phyloP scores from a whole-genome alignment of 2,329 filamentous ascomycete genomes.

The Teratosphaeria viscida region DNA sequence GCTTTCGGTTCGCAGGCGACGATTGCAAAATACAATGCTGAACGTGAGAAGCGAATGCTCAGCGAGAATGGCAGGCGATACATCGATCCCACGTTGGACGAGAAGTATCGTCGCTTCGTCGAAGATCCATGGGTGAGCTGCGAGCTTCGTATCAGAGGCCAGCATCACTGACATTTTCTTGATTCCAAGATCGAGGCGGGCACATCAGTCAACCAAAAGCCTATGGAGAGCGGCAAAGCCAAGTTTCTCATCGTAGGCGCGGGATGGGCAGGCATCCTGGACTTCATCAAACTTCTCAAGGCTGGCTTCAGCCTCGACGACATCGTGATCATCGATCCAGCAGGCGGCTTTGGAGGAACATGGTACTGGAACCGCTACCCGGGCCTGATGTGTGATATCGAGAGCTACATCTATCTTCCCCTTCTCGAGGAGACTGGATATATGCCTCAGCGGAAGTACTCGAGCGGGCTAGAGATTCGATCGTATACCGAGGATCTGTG shows the following conservation, averaged over 20 bases:
- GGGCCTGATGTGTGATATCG: slow-evolving; percentile 45
- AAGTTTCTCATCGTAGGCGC: slow-evolving; percentile 26
- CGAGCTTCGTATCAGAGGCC: background rate
- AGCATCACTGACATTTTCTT: background rate
- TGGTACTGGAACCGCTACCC: slow-evolving; percentile 43
- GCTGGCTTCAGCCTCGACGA: slow-evolving; percentile 26
- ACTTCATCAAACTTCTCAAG: slow-evolving; percentile 31
- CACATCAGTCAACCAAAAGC: slow-evolving; percentile 9
- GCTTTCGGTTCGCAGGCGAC: background rate
- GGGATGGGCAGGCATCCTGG: slow-evolving; percentile 35
- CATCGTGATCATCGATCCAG: slow-evolving; percentile 35
- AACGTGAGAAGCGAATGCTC: slow-evolving; percentile 18
- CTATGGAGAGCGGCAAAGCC: slow-evolving; percentile 4
- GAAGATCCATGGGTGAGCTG: slow-evolving; percentile 19
- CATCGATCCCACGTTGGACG: slow-evolving; percentile 15
- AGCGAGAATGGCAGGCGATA: slow-evolving; percentile 14
- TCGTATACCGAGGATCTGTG: slow-evolving; percentile 37
- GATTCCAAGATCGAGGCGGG: slow-evolving; percentile 5
- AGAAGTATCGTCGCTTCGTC: slow-evolving; percentile 15
- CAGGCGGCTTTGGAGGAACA: slow-evolving; percentile 39
- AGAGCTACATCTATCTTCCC: slow-evolving; percentile 51
- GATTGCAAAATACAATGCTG: slow-evolving; percentile 15
- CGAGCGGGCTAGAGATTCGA: slow-evolving; percentile 36
- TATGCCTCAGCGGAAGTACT: slow-evolving; percentile 44
- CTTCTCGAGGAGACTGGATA: slow-evolving; percentile 50